phyloP scores from a whole-genome alignment of 371 early-diverging fungal species.

The Mortierella sp. region DNA sequence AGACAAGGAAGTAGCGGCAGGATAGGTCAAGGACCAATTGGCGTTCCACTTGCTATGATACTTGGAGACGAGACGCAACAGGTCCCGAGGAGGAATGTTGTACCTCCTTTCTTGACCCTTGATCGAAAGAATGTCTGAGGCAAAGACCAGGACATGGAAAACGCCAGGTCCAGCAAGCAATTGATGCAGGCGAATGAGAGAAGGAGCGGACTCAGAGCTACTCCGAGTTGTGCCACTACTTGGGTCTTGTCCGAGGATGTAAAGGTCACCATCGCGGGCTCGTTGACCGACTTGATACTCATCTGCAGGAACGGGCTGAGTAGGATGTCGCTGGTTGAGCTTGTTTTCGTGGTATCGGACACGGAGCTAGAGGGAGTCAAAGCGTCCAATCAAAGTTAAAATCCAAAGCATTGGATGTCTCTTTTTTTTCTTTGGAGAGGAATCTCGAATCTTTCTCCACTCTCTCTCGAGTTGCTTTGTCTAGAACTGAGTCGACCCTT shows the following conservation, averaged over 20 bases:
- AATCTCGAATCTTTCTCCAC: too few relatives aligned
- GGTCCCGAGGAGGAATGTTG: background rate
- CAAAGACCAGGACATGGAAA: constrained; percentile 12
- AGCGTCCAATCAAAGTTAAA: too few relatives aligned
- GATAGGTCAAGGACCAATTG: constrained; percentile 3
- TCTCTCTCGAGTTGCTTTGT: too few relatives aligned
- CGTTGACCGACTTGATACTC: constrained; percentile 33
- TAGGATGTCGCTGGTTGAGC: constrained; percentile 35
- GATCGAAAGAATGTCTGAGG: background rate
- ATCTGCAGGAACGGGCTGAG: constrained; percentile 17
- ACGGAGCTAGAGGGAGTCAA: constrained; percentile 14
- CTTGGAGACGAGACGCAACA: background rate
- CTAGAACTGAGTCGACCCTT: too few relatives aligned
- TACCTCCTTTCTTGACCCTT: background rate
- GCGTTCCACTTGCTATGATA: background rate
- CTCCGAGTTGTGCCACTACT: too few relatives aligned
- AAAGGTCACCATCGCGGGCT: constrained; percentile 41
- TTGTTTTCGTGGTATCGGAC: constrained; percentile 46
- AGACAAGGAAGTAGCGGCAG: background rate
- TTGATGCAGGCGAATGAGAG: constrained; percentile 2
- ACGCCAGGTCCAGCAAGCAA: constrained; percentile 2
- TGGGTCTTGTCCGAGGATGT: too few relatives aligned
- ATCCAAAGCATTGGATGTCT: too few relatives aligned
- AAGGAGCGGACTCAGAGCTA: too few relatives aligned
- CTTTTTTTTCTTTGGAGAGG: too few relatives aligned